Conservation (phyloP, 306 rosid genomes). For the Vicia sativa region DNA sequence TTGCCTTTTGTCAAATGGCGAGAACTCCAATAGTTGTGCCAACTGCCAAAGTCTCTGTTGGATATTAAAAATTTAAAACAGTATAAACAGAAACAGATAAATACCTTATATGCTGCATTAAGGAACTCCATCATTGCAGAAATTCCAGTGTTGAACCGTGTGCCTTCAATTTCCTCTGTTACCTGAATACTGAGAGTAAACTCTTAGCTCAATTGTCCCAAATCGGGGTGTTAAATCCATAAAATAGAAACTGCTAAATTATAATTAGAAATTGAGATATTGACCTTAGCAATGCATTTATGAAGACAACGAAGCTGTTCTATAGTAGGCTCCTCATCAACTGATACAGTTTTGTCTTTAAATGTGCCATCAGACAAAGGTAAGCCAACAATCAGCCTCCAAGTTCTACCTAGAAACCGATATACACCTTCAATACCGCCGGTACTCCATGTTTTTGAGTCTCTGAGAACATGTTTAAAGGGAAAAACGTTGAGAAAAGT, state of each 20-base stretch:
- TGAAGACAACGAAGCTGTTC: conserved; percentile 90
- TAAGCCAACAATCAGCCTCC: conserved; percentile 89
- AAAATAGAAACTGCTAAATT: conserved; percentile 9
- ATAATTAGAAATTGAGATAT: conserved; percentile 34
- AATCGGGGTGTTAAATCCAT: conserved; percentile 37
- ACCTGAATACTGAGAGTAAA: conserved; percentile 62
- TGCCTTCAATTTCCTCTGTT: conserved; percentile 89
- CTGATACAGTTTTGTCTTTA: conserved; percentile 73
- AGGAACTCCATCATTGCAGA: conserved; percentile 98
- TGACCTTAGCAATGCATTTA: conserved; percentile 94
- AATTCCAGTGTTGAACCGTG: conserved; percentile 96
- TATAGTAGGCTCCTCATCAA: conserved; percentile 73
- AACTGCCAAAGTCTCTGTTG: not conserved
- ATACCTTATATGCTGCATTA: conserved; percentile 86
- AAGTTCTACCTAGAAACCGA: conserved; percentile 90
- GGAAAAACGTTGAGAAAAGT: conserved; percentile 30
- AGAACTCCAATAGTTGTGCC: conserved; percentile 9
- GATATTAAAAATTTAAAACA: not conserved
- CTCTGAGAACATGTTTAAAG: conserved; percentile 52
- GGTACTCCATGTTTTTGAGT: conserved; percentile 90
- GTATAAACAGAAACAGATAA: not conserved
- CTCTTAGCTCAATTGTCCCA: conserved; percentile 42
- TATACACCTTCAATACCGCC: conserved; percentile 96
- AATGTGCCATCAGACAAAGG: conserved; percentile 81
- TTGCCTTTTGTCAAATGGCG: conserved; percentile 1